A percentile compares a stretch with the other conserved stretches of the same genome.
Conservation (phyloP, 1,284 basidiomycete species). For the Sutorius eximius region DNA sequence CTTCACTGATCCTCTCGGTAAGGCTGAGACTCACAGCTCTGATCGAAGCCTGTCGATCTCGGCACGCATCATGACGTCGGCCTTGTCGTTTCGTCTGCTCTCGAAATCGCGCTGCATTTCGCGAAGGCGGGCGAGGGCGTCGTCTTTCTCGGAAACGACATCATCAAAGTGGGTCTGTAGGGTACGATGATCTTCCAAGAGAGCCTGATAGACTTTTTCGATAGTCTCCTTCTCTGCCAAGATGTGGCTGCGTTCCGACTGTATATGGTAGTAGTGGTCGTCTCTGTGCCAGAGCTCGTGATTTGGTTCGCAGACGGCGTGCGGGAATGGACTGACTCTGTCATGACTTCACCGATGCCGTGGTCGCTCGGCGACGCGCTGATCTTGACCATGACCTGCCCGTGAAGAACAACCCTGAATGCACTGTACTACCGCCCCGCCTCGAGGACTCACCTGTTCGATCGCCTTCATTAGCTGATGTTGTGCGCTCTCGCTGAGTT, state of each 20-base stretch:
- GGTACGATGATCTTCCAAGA: constrained; percentile 76
- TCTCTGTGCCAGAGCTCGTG: constrained; percentile 48
- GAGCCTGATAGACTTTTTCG: constrained; percentile 71
- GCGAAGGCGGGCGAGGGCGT: constrained; percentile 55
- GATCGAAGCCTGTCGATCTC: constrained; percentile 79
- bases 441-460: constrained; percentile 59
- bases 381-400: constrained; percentile 74
- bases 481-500: constrained; percentile 75
- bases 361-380: constrained; percentile 43
- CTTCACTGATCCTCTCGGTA: constrained; percentile 4
- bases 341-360: constrained; percentile 59
- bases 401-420: not conserved
- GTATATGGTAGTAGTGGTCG: constrained; percentile 82
- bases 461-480: constrained; percentile 84
- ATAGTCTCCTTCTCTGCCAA: constrained; percentile 78
- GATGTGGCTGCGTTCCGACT: constrained; percentile 74
- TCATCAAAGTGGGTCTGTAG: constrained; percentile 75
- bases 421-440: not conserved
- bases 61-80: constrained; percentile 66
- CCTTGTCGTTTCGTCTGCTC: constrained; percentile 60
- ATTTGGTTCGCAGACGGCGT: constrained; percentile 10
- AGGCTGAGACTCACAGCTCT: constrained; percentile 66
- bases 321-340: constrained; percentile 55
- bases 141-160: constrained; percentile 68
- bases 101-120: constrained; percentile 62